These are phyloP conservation scores for Hymenoscyphus occultus DNA, from an alignment of 2,329 filamentous ascomycete genomes.

Conservation along the genomic window DNA sequence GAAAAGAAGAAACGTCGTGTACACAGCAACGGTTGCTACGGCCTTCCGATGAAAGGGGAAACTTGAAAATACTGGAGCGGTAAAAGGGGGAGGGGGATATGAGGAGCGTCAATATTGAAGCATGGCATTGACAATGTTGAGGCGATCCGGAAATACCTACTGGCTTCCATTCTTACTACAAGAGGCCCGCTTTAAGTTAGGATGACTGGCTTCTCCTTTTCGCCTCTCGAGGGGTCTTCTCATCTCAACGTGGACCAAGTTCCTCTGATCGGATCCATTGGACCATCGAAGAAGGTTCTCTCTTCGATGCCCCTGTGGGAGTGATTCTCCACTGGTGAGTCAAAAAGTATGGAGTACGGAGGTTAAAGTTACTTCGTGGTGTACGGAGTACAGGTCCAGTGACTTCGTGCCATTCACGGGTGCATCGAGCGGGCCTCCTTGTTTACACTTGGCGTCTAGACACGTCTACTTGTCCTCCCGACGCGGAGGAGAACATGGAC, in stretches of 20 bases:
- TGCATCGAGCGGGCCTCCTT: neutral
- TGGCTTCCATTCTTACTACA: neutral
- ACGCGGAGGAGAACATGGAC: neutral
- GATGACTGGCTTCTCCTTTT: neutral
- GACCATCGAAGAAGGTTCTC: neutral
- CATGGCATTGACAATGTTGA: neutral
- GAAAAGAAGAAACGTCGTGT: neutral
- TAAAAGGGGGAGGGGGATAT: too few relatives aligned
- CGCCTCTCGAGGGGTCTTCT: too few relatives aligned
- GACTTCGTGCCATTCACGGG: neutral
- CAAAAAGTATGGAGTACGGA: neutral
- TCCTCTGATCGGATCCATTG: neutral
- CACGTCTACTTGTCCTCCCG: neutral
- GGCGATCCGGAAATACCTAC: neutral
- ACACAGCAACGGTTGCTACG: constrained; percentile 12
- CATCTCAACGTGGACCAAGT: neutral
- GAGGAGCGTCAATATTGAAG: neutral
- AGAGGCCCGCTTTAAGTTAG: too few relatives aligned
- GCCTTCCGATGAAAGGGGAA: neutral
- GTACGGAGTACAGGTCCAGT: neutral
- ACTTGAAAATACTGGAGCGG: neutral
- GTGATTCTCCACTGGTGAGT: neutral
- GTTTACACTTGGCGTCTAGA: neutral
- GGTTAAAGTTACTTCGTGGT: neutral
- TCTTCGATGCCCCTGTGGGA: neutral